Evolutionary conservation across 1,284 basidiomycete species (phyloP), one percentile per base, ranked within the genome.

Genomic region (Pholiota adiposa): DNA sequence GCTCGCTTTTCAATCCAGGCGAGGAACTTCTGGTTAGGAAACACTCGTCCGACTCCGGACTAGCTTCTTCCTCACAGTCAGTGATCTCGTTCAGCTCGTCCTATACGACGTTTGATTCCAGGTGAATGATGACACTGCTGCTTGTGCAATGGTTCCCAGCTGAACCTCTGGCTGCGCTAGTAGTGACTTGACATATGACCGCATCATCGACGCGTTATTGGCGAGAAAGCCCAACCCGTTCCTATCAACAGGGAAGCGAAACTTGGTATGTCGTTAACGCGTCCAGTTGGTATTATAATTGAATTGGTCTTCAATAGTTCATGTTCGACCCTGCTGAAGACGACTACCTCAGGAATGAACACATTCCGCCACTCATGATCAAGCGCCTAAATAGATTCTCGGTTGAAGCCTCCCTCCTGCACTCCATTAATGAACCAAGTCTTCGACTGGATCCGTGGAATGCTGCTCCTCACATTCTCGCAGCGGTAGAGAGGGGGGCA

Each of bases 361-460:
- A 48, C 19, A 25, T 60, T 12, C 57, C 65, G 52, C 61, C 65
- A 5, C 66, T 75, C 49, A 74, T 80, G 76, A 72, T 79, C 55
- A 76, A 75, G 57, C 69, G 70, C 31, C 56, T 79, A 19, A 59
- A 71, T 51, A 65, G 66, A 38, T 66, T 71, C 33, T 72, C 75
- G 3, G 46, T 65, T 18, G 81, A 82, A 60, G 66, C 80, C 6
- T 61, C 72, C 21, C 63, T 83, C n/a, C 65, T 81, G 11, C 70
- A 78, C 14, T 71, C 76, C 16, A 74, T 83, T 44, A 83, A 83
- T 61, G 69, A 76, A 14, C 69, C 72, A 29, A 74, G 77, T 29
- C 63, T 73, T 3, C 77, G 81, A 9, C 63, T 72, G 40, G 83
- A 84, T 64, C 82, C 83, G 1, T 83, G 82, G 83, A 84, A 84